Evolutionary conservation across 2,329 filamentous ascomycete species (phyloP).

Genomic region (Cordyceps pruinosa): DNA sequence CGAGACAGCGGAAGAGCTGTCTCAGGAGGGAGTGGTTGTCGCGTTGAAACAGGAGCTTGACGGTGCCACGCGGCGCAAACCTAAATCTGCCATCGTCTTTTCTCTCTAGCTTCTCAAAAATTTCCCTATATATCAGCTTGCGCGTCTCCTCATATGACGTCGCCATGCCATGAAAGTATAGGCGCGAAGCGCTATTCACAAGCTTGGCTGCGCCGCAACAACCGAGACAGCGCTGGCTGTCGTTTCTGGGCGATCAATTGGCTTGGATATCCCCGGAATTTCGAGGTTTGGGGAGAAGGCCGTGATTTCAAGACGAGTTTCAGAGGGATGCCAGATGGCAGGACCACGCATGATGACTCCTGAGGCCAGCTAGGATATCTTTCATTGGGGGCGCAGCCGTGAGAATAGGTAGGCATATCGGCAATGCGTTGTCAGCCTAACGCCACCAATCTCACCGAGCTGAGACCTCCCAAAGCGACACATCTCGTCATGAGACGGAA

Average conservation of each 20-base stretch:
- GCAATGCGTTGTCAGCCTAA: neutral
- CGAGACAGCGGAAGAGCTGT: conserved; percentile 16
- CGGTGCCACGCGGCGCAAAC: conserved; percentile 19
- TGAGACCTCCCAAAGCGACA: no score
- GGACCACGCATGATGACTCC: neutral
- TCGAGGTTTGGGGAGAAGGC: neutral
- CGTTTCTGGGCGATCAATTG: neutral
- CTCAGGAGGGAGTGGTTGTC: conserved; percentile 14
- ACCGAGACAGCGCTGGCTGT: no score
- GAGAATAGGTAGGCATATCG: neutral
- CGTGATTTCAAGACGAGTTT: no score
- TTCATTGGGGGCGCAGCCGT: no score
- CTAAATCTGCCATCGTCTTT: conserved; percentile 17
- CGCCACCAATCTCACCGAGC: neutral
- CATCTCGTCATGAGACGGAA: neutral
- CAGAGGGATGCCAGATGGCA: neutral
- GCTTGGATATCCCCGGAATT: neutral
- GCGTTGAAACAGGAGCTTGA: conserved; percentile 15
- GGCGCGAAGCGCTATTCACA: no score
- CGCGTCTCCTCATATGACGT: neutral
- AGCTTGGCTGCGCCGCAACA: no score
- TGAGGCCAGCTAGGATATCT: neutral
- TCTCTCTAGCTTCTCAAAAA: conserved; percentile 16
- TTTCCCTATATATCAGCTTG: neutral
- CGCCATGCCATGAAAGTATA: neutral